Evolutionary conservation across 805 yeast genomes (phyloP), one percentile per base, ranked within the genome.

Genomic region (Ogataea thermomethanolica): DNA sequence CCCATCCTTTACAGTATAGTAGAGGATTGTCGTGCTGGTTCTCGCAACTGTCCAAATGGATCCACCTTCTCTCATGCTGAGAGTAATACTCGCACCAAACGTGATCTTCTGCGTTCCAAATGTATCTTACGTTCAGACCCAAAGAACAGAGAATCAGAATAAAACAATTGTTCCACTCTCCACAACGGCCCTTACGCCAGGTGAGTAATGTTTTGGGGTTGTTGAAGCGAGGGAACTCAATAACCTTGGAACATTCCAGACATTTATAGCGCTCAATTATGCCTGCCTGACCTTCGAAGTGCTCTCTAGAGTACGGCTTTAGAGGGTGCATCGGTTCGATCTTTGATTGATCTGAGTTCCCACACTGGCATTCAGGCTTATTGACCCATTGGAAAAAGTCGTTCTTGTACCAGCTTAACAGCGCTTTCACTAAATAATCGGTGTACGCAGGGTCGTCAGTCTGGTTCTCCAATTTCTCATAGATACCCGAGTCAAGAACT

Each of bases 81-180:
- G 95, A 84, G 58, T 78, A 90, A 52, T 84, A 82, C 56, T 91
- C 98, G 53, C 95, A 84, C 98, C 98, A 91, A 1, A 87, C 97
- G 59, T 91, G 98, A 58, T 91, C 98, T 58, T 91, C 98, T 7
- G 75, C 67, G 59, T 88, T 89, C 95, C 95, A 86, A 2, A 90
- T 66, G 54, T 83, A 89, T 37, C 98, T 64, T 1, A 77, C 76
- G 21, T 78, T 67, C 4, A 79, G 55, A 0, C 82, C 85, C 30
- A 90, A 64, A 0, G 95, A 78, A 21, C 79, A 70, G 39, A 90
- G 64, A 2, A 89, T 63, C 25, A 87, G 65, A 32, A 84, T 71
- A 56, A 90, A 89, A 47, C 91, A 78, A 51, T 85, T 84, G 40
- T 90, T 91, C 95, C 95, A 91, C 59, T 91, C 98, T 1, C 98